Base-by-base conservation (phyloP, 441 rosid genomes). In the Gossypium trilobum region DNA sequence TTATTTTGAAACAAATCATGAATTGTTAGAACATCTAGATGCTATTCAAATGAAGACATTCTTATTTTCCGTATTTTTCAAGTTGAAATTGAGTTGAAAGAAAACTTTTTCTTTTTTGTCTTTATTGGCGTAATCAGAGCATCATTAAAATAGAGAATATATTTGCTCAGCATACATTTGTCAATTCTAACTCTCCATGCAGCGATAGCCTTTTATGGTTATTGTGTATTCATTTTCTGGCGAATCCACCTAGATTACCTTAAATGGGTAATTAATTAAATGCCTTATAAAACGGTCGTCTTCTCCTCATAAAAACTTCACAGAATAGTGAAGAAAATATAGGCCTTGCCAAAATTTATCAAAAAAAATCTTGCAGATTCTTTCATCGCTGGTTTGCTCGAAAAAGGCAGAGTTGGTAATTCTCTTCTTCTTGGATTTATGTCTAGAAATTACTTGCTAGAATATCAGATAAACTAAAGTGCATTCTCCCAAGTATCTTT, bases 231-330 rank as follows among this genome's bases (percentile, higher is more conserved):
- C 64, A 46, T 71, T 71, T 71, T 9, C 52, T 20, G 57, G 75
- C 27, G 31, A 71, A 76, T 76, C 72, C 67, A 64, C 75, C 75
- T 39, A 66, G 51, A 52, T 29, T 71, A 31, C 75, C 79, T 44
- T 71, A 71, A 65, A 44, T 46, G 73, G 72, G 17, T 25, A 65
- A 66, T 64, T 67, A 71, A 56, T 71, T 60, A 65, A 65, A 9
- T 66, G 54, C 73, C 54, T 16, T 66, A 66, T 36, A 46, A 66
- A 65, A n/a, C 59, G 44, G n/a, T 68, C 2, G 16, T 56, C 4
- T 76, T 65, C 70, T 54, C 54, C 56, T 48, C 27, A 60, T 33
- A 16, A 29, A 9, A 67, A 54, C 68, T n/a, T 67, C 46, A 29
- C 27, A n/a, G 5, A 50, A 66, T 2, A 19, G 56, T 50, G 69